phyloP scores from a whole-genome alignment of 352 stramenopile genomes.

The Pythium volutum region DNA sequence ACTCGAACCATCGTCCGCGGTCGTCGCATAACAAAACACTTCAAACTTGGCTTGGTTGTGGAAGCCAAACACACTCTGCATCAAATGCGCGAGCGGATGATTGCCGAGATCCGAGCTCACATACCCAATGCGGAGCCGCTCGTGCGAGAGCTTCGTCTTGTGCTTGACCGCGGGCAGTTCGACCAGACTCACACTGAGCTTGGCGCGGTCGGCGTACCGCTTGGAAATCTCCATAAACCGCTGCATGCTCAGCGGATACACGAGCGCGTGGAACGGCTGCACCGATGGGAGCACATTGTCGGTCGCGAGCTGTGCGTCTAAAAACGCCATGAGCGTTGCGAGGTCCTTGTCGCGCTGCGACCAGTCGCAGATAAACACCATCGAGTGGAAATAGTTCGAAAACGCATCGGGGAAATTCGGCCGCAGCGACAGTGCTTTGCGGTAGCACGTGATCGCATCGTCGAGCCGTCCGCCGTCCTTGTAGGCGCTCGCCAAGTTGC shows the following conservation, averaged over 20 bases:
- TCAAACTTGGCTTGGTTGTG: constrained; percentile 87
- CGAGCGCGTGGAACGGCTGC: constrained; percentile 92
- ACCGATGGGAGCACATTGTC: constrained; percentile 78
- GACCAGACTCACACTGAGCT: constrained; percentile 85
- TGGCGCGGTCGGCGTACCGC: constrained; percentile 79
- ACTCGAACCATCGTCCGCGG: constrained; percentile 67
- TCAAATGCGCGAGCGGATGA: constrained; percentile 89
- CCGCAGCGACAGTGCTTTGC: constrained; percentile 87
- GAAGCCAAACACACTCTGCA: constrained; percentile 90
- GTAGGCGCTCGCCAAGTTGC: constrained; percentile 91
- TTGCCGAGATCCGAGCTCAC: constrained; percentile 91
- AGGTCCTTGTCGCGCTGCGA: constrained; percentile 76
- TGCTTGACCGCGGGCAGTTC: constrained; percentile 73
- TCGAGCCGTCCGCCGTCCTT: constrained; percentile 88
- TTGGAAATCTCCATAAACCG: constrained; percentile 73
- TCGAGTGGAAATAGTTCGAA: constrained; percentile 91
- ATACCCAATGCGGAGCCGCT: constrained; percentile 86
- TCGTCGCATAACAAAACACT: constrained; percentile 89
- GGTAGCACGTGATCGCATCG: constrained; percentile 92
- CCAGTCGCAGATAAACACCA: constrained; percentile 94
- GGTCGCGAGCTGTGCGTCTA: constrained; percentile 57
- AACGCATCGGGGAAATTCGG: constrained; percentile 92
- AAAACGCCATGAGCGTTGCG: constrained; percentile 52
- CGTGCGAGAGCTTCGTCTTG: constrained; percentile 55
- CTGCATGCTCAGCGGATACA: constrained; percentile 86